These are phyloP conservation scores for Tillandsia leiboldiana DNA, from an alignment of 176 grass and related monocot genomes.

Conservation along the genomic window DNA sequence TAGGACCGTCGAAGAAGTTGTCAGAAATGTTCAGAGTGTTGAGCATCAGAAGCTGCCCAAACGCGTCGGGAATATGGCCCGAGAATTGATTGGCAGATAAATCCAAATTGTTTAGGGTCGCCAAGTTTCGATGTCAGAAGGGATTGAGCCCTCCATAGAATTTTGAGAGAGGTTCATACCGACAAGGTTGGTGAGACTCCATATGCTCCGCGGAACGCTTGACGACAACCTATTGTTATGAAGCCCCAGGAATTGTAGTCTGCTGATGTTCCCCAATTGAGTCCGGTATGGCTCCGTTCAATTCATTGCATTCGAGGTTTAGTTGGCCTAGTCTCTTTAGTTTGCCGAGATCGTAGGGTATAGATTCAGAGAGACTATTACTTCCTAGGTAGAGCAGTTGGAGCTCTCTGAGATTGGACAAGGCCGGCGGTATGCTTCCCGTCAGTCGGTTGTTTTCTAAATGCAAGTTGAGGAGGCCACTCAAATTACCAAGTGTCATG, in stretches of 20 bases:
- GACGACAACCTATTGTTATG: conserved; percentile 15
- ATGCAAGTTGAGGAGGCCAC: neutral
- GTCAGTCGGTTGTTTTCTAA: conserved; percentile 3
- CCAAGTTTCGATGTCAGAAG: conserved; percentile 10
- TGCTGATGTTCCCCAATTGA: conserved; percentile 18
- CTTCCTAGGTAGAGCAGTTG: neutral
- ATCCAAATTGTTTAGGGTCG: conserved; percentile 14
- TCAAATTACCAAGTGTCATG: conserved; percentile 10
- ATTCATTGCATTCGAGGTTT: neutral
- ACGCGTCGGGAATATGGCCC: conserved; percentile 7
- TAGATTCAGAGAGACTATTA: conserved; percentile 4
- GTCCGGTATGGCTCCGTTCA: conserved; percentile 15
- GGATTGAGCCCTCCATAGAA: conserved; percentile 18
- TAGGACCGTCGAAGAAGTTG: conserved; percentile 18
- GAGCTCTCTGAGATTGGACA: neutral
- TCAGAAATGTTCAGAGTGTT: neutral
- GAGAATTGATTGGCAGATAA: conserved; percentile 5
- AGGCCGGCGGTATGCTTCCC: conserved; percentile 11
- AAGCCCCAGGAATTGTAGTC: conserved; percentile 4
- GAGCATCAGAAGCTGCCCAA: conserved; percentile 14
- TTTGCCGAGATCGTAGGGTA: conserved; percentile 18
- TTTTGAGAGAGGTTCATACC: conserved; percentile 11
- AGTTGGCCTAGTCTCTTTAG: conserved; percentile 11
- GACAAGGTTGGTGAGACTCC: conserved; percentile 8
- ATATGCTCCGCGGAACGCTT: conserved; percentile 13